phyloP scores from a whole-genome alignment of 805 yeast genomes.

The Blastobotrys attinorum region DNA sequence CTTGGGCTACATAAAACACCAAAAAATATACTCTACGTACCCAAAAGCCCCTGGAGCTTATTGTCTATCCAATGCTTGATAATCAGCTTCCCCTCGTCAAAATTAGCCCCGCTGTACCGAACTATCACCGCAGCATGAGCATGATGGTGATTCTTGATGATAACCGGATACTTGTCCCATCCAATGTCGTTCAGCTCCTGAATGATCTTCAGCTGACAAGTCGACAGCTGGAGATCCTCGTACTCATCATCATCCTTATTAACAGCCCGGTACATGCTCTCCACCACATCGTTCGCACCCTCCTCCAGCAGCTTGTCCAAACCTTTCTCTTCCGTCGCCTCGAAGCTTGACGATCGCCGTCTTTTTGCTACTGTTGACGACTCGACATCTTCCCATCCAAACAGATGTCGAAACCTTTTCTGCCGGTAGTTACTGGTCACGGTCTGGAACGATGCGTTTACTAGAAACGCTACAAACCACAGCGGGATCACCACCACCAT shows the following conservation, averaged over 20 bases:
- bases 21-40: too few relatives aligned
- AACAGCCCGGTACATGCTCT: conserved; percentile 25
- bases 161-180: conserved; percentile 68
- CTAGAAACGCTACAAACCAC: conserved; percentile 52
- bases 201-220: conserved; percentile 44
- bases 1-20: too few relatives aligned
- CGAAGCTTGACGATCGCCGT: background rate
- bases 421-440: conserved; percentile 34
- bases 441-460: conserved; percentile 37
- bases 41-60: too few relatives aligned
- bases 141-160: conserved; percentile 54
- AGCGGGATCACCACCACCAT: conserved; percentile 51
- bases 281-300: conserved; percentile 57
- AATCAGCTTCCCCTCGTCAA: conserved; percentile 63
- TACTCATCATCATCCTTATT: conserved; percentile 4
- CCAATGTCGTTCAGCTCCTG: conserved; percentile 46
- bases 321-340: conserved; percentile 3
- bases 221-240: conserved; percentile 1
- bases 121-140: conserved; percentile 82
- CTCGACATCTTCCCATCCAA: conserved; percentile 7
- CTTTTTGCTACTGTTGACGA: background rate
- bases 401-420: conserved; percentile 8
- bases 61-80: conserved; percentile 55
- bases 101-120: conserved; percentile 45
- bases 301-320: conserved; percentile 42